A percentile compares a stretch with the other conserved stretches of the same genome.
phyloP scores from a whole-genome alignment of 352 stramenopile species.

The Globisporangium recalcitrans region DNA sequence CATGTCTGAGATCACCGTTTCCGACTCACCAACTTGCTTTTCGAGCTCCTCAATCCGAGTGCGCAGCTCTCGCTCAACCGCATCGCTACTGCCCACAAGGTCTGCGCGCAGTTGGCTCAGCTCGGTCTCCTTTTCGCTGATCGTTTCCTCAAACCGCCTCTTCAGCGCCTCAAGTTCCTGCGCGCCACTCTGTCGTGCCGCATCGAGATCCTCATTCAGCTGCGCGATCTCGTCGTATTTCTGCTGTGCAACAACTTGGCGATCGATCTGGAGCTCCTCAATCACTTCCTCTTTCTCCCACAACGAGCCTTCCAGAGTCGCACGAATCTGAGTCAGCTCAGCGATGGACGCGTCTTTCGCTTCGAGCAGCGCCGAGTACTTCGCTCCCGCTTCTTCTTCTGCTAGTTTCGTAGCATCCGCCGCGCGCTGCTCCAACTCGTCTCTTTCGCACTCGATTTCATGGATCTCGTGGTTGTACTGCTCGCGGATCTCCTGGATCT shows the following conservation, averaged over 20 bases:
- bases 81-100: conserved; percentile 18
- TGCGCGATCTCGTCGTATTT: conserved; percentile 27
- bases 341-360: conserved; percentile 27
- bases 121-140: conserved; percentile 24
- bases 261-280: conserved; percentile 26
- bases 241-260: conserved; percentile 23
- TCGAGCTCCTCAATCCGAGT: conserved; percentile 35
- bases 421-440: conserved; percentile 31
- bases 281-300: conserved; percentile 28
- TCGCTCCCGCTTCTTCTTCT: conserved; percentile 23
- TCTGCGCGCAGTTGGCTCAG: conserved; percentile 22
- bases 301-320: conserved; percentile 27
- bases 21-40: conserved; percentile 24
- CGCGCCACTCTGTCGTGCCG: conserved; percentile 7
- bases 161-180: conserved; percentile 18
- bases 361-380: conserved; percentile 30
- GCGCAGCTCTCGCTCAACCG: conserved; percentile 19
- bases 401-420: conserved; percentile 24
- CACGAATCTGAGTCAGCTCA: conserved; percentile 16
- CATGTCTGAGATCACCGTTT: conserved; percentile 23
- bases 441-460: conserved; percentile 28
- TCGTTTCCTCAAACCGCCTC: conserved; percentile 11
- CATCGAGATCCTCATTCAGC: conserved; percentile 13
- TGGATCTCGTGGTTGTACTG: conserved; percentile 37
- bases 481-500: conserved; percentile 28